Evolutionary conservation across 75 land plant species (phyloP), one percentile per base, ranked within the genome.

Genomic region (Sequoia sempervirens): DNA sequence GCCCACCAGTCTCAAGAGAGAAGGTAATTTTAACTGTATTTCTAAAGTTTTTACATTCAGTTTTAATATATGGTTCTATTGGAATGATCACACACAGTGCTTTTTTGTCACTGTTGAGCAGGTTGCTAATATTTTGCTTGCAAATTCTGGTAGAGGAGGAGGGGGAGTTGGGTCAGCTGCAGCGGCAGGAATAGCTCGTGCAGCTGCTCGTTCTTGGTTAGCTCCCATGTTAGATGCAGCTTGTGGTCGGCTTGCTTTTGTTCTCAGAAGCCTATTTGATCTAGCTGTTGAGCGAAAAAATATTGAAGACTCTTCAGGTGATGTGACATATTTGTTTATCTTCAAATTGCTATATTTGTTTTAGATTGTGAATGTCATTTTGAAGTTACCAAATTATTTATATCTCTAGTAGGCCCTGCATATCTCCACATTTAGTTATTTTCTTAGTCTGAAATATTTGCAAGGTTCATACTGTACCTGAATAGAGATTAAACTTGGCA

Each of bases 101-200:
- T 28, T 50, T 80, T 61, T 40, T 32, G 53, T 50, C 28, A 38
- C 28, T 61, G 10, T 28, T 47, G 12, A 66, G 74, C 88, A 97
- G 98, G 99, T 96, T 54, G 99, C 96, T 82, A 97, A 96, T 87
- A 93, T 97, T 78, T 88, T 97, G 87, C 98, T 96, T 88, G 98
- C 98, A 54, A 92, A 95, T 90, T 95, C 93, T 87, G 93, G 99
- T 15, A 82, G 95, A 83, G 90, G 92, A 78, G 79, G 84, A 43
- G 87, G 90, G 36, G 87, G 92, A 36, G 88, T 90, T 70, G 83
- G 84, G 43, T 84, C 90, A 56, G 94, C 91, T 81, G 96, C 98
- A 70, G 92, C 98, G 52, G 95, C 94, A 50, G 96, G 93, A 80
- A 93, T 97, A 86, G 99, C 98, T 34, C 96, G 98, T 73, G 91